Evolutionary conservation across 176 grass and related monocot species (phyloP).

Genomic region (Alopecurus myosuroides): DNA sequence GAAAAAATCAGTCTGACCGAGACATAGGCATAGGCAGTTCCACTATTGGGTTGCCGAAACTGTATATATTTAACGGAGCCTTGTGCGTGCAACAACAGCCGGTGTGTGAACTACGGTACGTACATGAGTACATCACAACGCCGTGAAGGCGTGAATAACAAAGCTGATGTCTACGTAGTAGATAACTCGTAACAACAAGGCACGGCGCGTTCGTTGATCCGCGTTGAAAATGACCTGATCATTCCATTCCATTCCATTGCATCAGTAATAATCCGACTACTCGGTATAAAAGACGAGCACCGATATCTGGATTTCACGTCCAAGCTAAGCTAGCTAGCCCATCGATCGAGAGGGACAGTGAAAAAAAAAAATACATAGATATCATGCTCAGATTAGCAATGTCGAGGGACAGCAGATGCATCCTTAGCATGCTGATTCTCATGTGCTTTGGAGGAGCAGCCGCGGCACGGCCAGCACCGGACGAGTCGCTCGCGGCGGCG

Average conservation of each 20-base stretch:
- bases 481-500: not conserved
- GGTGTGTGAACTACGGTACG: not conserved
- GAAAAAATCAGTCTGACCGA: too few species aligned
- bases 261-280: not conserved
- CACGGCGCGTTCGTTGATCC: not conserved
- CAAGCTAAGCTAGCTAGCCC: not conserved
- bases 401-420: not conserved
- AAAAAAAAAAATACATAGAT: not conserved
- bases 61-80: too few species aligned
- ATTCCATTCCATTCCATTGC: too few species aligned
- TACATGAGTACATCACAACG: not conserved
- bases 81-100: not conserved
- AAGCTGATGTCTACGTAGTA: not conserved
- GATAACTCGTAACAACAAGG: not conserved
- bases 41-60: too few species aligned
- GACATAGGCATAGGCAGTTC: too few species aligned
- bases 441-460: not conserved
- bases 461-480: not conserved
- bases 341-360: not conserved
- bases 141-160: not conserved
- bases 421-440: not conserved
- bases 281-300: constrained; percentile 8
- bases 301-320: not conserved
- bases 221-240: constrained; percentile 6
- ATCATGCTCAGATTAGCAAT: not conserved